Conservation (phyloP, 495 filamentous ascomycete species). For the Pseudoneurospora amorphoporcata region DNA sequence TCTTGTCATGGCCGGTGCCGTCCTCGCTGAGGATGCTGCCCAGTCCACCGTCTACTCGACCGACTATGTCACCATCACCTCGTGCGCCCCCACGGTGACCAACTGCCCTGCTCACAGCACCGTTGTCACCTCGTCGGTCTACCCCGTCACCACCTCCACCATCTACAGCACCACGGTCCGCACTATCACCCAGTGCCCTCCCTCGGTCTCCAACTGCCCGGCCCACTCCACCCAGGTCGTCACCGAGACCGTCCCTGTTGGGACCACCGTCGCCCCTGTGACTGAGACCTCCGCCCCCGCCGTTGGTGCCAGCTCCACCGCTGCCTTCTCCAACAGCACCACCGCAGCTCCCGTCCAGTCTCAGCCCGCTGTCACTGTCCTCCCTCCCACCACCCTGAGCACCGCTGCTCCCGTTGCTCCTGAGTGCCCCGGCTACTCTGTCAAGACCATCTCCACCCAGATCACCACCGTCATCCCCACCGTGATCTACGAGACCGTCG, state of each 20-base stretch:
- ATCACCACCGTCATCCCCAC: slow-evolving; percentile 42
- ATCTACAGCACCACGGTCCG: slow-evolving; percentile 45
- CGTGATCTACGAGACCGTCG: slow-evolving; percentile 44
- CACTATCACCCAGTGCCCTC: slow-evolving; percentile 51
- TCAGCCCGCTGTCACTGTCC: slow-evolving; percentile 1
- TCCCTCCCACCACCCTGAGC: not conserved
- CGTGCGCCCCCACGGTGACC: slow-evolving; percentile 38
- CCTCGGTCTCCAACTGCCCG: slow-evolving; percentile 52
- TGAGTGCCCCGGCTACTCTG: slow-evolving; percentile 24
- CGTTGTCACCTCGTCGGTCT: slow-evolving; percentile 29
- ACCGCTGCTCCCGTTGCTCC: slow-evolving; percentile 18
- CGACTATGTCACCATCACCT: slow-evolving; percentile 47
- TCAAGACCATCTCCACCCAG: slow-evolving; percentile 31
- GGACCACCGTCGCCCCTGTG: slow-evolving; percentile 27
- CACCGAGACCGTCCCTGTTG: slow-evolving; percentile 23
- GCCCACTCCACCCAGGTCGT: slow-evolving; percentile 33
- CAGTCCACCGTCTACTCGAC: slow-evolving; percentile 45
- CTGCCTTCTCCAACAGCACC: slow-evolving; percentile 18
- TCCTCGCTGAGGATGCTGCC: slow-evolving; percentile 26
- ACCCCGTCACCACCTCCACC: slow-evolving; percentile 27
- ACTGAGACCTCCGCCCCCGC: slow-evolving; percentile 9
- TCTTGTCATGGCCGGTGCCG: slow-evolving; percentile 41
- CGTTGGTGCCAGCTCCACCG: slow-evolving; percentile 10
- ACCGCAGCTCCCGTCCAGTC: slow-evolving; percentile 14
- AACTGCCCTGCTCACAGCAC: slow-evolving; percentile 42